A percentile compares a stretch with the other conserved stretches of the same genome.
These are phyloP conservation scores for Cladosporium oxysporum DNA, from an alignment of 2,329 filamentous ascomycete species.

Conservation along the genomic window DNA sequence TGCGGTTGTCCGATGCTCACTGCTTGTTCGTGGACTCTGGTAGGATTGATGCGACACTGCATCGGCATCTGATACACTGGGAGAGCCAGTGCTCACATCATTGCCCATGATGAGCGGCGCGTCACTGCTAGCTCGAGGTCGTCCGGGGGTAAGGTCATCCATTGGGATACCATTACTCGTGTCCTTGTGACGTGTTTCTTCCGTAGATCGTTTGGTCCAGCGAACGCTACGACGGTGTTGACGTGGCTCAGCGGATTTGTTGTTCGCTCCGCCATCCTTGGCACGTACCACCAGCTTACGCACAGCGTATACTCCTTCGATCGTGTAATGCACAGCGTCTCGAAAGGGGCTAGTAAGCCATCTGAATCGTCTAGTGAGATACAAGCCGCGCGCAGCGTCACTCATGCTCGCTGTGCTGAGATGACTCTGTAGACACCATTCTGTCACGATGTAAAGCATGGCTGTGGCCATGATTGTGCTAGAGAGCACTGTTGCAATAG, in stretches of 20 bases:
- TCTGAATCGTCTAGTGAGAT: slow-evolving; percentile 22
- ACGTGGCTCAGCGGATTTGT: background rate
- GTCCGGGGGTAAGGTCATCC: background rate
- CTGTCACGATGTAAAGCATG: slow-evolving; percentile 41
- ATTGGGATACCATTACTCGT: background rate
- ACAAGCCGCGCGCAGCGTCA: slow-evolving; percentile 23
- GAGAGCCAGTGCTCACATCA: background rate
- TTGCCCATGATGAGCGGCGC: slow-evolving; percentile 2
- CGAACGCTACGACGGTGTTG: slow-evolving; percentile 16
- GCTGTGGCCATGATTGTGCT: slow-evolving; percentile 34
- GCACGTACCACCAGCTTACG: background rate
- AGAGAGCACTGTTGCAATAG: slow-evolving; percentile 35
- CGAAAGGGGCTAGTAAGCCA: slow-evolving; percentile 18
- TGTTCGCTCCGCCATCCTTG: background rate
- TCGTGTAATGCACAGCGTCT: slow-evolving; percentile 3
- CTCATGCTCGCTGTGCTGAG: slow-evolving; percentile 34
- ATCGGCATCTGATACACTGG: background rate
- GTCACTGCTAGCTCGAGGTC: slow-evolving; percentile 14
- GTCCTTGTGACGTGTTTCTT: background rate
- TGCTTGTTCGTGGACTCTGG: background rate
- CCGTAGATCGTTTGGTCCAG: background rate
- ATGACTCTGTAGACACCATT: slow-evolving; percentile 44
- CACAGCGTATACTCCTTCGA: slow-evolving; percentile 10
- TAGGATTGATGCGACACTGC: background rate
- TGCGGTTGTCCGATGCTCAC: background rate